Evolutionary conservation across 176 grass and related monocot genomes (phyloP).

Genomic region (Dendrocalamus sinicus): DNA sequence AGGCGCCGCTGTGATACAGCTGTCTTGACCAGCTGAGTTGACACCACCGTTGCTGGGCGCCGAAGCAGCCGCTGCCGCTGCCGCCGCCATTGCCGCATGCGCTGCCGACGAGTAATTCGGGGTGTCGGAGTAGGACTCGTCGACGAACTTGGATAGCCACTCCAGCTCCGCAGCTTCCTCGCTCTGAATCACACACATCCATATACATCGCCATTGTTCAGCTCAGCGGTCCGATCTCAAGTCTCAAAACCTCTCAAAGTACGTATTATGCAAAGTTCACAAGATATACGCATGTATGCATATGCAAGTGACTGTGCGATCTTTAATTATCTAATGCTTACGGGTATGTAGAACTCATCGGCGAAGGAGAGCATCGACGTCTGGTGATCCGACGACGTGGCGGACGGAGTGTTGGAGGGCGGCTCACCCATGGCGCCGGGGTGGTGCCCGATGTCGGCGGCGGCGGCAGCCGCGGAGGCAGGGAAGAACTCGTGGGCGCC

Average conservation of each 20-base stretch:
- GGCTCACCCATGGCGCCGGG: slow-evolving; percentile 42
- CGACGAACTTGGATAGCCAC: slow-evolving; percentile 98
- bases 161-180: slow-evolving; percentile 98
- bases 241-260: background rate
- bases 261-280: background rate
- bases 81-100: slow-evolving; percentile 54
- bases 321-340: slow-evolving; percentile 52
- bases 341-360: slow-evolving; percentile 92
- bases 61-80: slow-evolving; percentile 35
- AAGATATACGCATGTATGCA: background rate
- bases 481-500: slow-evolving; percentile 70
- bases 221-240: background rate
- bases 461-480: slow-evolving; percentile 12
- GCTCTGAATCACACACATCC: slow-evolving; percentile 50
- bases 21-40: slow-evolving; percentile 50
- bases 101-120: slow-evolving; percentile 63
- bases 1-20: slow-evolving; percentile 48
- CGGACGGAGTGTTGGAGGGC: slow-evolving; percentile 37
- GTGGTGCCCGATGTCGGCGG: slow-evolving; percentile 25
- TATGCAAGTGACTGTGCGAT: slow-evolving; percentile 13
- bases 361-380: slow-evolving; percentile 68
- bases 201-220: slow-evolving; percentile 22
- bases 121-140: slow-evolving; percentile 96
- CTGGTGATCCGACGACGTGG: slow-evolving; percentile 64
- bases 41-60: slow-evolving; percentile 30